A percentile compares a stretch with the other conserved stretches of the same genome.
These are phyloP conservation scores for Hemileia vastatrix DNA, from an alignment of 1,284 basidiomycete genomes.

Conservation along the genomic window DNA sequence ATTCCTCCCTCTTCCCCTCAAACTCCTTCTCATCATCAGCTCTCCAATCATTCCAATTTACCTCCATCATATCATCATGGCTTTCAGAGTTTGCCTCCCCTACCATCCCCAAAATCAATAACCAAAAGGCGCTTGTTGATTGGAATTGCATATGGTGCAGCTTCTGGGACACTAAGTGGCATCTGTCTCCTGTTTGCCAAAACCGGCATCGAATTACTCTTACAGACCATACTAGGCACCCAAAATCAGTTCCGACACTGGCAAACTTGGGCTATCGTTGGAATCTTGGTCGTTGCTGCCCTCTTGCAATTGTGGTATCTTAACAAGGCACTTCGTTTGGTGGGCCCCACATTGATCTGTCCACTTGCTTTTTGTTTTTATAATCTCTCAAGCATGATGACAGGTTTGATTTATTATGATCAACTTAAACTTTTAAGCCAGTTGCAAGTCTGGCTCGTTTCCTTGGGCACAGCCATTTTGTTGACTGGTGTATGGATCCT, in stretches of 20 bases:
- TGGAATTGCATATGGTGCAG: constrained; percentile 77
- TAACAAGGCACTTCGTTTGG: constrained; percentile 74
- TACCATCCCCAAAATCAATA: neutral
- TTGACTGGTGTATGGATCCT: constrained; percentile 85
- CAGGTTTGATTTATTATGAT: constrained; percentile 77
- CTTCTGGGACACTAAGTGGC: constrained; percentile 82
- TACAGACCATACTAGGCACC: constrained; percentile 63
- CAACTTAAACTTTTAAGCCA: constrained; percentile 66
- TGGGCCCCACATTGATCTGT: constrained; percentile 79
- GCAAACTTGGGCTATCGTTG: constrained; percentile 69
- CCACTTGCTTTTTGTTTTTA: constrained; percentile 94
- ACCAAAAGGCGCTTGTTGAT: constrained; percentile 56
- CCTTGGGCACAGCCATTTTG: constrained; percentile 66
- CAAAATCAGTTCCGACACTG: constrained; percentile 79
- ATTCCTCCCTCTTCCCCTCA: neutral
- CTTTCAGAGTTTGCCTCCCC: neutral
- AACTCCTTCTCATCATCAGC: constrained; percentile 42
- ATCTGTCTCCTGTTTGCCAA: constrained; percentile 91
- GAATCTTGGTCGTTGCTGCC: constrained; percentile 61
- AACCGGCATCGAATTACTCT: constrained; percentile 78
- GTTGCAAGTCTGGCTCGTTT: constrained; percentile 62
- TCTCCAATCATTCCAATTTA: constrained; percentile 26
- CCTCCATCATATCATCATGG: too few relatives aligned
- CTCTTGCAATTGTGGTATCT: constrained; percentile 68
- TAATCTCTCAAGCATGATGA: constrained; percentile 77